Base-by-base conservation (phyloP, 176 grass and related monocot species). In the Alloteropsis semialata region DNA sequence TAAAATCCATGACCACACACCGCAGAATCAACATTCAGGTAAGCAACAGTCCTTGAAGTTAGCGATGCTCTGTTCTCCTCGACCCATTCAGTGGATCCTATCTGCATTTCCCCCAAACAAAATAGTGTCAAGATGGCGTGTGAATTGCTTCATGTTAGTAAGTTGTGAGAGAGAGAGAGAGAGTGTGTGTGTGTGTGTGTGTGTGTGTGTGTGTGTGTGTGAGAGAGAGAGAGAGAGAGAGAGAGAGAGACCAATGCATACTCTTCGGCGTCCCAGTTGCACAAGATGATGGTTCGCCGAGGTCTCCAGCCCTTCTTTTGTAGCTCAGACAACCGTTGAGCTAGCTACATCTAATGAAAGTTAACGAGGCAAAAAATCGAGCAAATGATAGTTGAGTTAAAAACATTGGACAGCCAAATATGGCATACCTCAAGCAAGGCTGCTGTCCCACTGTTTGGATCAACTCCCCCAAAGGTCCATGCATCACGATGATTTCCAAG, bases 401-500 rank as follows among this genome's bases (percentile, higher is more conserved):
- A 84, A 62, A 77, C n/a, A 37, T 5, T 57, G 21, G 25, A 50
- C 5, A 61, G 13, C 59, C 14, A 10, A 38, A 70, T 76, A 64
- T 49, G 69, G 50, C 51, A 42, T 89, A 94, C 95, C 90, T 97
- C 95, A 89, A 97, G 92, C 55, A 97, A 88, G 75, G 95, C 58
- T 87, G 95, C 86, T n/a, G 95, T 97, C 81, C 95, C 95, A 14
- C 95, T 97, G 65, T 94, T 97, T 0, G 95, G 95, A 55, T 97
- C 95, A 54, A 72, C 92, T 51, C 83, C 95, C 37, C 92, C 95
- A 88, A 97, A 97, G 69, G 92, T 92, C 95, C 95, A 94, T 46
- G 95, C 95, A 87, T 97, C 95, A 13, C 95, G 92, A 68, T 97
- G 95, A 65, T 97, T 97, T 81, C 95, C 95, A 70, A 97, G 90